phyloP scores from a whole-genome alignment of 2,329 filamentous ascomycete genomes.

The Magnaporthiopsis rhizophila region DNA sequence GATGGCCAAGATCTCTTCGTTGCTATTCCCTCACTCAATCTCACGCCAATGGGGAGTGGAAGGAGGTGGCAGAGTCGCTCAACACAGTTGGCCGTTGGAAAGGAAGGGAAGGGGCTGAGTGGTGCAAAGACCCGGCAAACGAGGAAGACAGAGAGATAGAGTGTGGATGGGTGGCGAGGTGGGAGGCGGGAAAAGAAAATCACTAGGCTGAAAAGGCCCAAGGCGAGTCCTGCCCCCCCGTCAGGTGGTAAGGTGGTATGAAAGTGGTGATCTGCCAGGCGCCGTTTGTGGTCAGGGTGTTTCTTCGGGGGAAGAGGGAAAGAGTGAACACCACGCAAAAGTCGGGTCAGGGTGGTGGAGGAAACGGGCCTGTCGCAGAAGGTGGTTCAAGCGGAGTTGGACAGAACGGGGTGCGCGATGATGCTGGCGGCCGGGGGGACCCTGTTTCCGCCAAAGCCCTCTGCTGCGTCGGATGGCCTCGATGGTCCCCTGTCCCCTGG shows the following conservation, averaged over 20 bases:
- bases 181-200: background rate
- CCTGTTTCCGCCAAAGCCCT: background rate
- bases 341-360: background rate
- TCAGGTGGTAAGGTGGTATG: background rate
- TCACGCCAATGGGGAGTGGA: background rate
- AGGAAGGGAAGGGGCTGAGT: background rate
- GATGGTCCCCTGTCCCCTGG: background rate
- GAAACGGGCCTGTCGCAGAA: conserved; percentile 1
- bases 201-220: background rate
- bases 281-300: background rate
- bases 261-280: background rate
- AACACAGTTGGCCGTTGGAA: background rate
- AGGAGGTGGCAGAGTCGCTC: background rate
- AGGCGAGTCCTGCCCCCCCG: conserved; percentile 3
- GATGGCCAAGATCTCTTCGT: background rate
- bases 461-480: background rate
- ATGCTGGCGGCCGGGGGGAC: background rate
- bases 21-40: background rate
- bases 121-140: background rate
- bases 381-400: conserved; percentile 3
- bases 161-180: background rate
- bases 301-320: background rate
- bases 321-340: background rate
- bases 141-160: background rate
- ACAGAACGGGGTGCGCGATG: background rate